phyloP scores from a whole-genome alignment of 2,329 filamentous ascomycete species.

The Microsporum audouinii region DNA sequence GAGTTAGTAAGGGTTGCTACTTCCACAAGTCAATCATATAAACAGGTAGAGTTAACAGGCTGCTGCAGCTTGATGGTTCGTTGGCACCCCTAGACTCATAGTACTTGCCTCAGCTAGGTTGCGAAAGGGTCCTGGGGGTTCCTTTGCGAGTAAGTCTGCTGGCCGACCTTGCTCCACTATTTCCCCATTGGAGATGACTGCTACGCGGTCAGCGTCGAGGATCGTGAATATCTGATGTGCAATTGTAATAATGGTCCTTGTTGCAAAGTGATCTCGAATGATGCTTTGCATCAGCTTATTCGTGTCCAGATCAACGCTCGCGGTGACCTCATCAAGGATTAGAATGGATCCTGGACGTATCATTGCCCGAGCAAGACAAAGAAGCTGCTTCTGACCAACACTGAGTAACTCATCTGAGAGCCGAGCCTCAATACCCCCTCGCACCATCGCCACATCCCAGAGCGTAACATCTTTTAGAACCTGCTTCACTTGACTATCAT shows the following conservation, averaged over 20 bases:
- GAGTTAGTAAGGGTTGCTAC: too few relatives aligned
- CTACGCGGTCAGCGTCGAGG: conserved; percentile 20
- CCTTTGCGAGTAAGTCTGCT: conserved; percentile 17
- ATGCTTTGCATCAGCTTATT: conserved; percentile 53
- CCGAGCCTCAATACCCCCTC: conserved; percentile 5
- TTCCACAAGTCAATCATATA: too few relatives aligned
- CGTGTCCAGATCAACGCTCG: conserved; percentile 52
- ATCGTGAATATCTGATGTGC: conserved; percentile 47
- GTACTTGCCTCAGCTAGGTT: background rate
- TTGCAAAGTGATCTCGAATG: conserved; percentile 58
- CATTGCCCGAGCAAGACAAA: conserved; percentile 5
- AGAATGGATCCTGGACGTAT: conserved; percentile 1
- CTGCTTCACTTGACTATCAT: background rate
- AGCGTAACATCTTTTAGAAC: conserved; percentile 5
- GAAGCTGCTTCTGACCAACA: conserved; percentile 5
- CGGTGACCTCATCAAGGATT: conserved; percentile 1
- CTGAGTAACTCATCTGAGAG: background rate
- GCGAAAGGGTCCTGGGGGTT: background rate
- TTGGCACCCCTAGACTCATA: background rate
- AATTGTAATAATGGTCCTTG: conserved; percentile 94
- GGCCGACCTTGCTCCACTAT: conserved; percentile 21
- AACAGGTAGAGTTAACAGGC: too few relatives aligned
- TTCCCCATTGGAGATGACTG: conserved; percentile 20
- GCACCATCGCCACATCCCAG: background rate
- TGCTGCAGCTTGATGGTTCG: too few relatives aligned